Base-by-base conservation (phyloP, 108 stramenopile species). In the Nitzschia sp. region DNA sequence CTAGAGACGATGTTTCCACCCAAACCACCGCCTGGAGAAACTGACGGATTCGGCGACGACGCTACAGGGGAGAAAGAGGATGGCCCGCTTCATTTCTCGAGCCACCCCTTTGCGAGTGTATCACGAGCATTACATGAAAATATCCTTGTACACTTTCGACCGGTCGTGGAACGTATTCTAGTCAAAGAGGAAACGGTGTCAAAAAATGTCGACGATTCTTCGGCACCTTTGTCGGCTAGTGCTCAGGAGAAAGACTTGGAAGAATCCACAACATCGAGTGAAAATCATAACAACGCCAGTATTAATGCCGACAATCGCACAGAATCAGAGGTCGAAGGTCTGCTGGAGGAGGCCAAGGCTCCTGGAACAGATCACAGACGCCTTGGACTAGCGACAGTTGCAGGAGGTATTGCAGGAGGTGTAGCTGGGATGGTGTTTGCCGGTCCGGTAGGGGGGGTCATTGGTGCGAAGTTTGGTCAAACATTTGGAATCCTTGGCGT, bases 341-440 rank as follows among this genome's bases (percentile, higher is more conserved):
- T 48, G 2, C 19, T 64, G 53, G 68, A 61, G 31, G 58, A 63
- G 21, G 45, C 23, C 25, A 56, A 71, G 3, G 31, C 19, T 1
- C n/a, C 33, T 22, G 58, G 29, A 28, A 25, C 25, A 13, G 41
- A 57, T 33, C 64, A 62, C 34, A 60, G 65, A 11, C 66, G 56
- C 30, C 33, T 85, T 31, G 76, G 80, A 30, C 55, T 81, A 17
- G 80, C 75, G 2, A 67, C 77, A 23, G 76, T 86, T 38, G 85
- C 72, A 0, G 86, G 83, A 0, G 75, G 80, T 13, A 73, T 87
- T 32, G 86, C 80, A 16, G 86, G 86, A 48, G 86, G 82, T 36
- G 63, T 81, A 21, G 86, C 82, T 2, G 86, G 86, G n/a, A 47
- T 87, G 16, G 73, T 70, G 4, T 58, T 84, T 26, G 86, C 82